Conservation (phyloP, 768 basidiomycete species). For the Leccinum arenicola region DNA sequence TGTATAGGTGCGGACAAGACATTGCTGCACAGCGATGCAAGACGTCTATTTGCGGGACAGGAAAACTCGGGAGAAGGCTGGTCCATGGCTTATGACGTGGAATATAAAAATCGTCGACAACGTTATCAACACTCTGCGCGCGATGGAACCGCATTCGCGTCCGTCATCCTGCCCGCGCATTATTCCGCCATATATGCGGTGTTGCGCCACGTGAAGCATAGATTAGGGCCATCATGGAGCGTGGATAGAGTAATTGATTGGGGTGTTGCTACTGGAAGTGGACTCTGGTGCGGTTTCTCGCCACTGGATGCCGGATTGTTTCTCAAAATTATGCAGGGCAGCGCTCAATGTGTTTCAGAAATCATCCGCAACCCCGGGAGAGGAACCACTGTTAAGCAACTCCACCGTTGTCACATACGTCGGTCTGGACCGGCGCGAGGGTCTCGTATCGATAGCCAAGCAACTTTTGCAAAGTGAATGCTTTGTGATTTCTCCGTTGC, state of each 20-base stretch:
- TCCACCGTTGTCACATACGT: conserved; percentile 61
- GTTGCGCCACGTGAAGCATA: conserved; percentile 58
- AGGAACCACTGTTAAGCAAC: conserved; percentile 38
- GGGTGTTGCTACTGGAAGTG: conserved; percentile 81
- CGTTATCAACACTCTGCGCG: conserved; percentile 56
- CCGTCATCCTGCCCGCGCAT: conserved; percentile 82
- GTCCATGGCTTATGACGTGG: conserved; percentile 52
- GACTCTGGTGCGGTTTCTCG: conserved; percentile 61
- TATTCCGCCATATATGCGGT: conserved; percentile 81
- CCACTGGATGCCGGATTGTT: conserved; percentile 4
- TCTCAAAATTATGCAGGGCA: conserved; percentile 48
- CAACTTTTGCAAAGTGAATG: conserved; percentile 55
- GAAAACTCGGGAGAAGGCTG: conserved; percentile 39
- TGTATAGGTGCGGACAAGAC: conserved; percentile 59
- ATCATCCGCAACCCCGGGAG: conserved; percentile 22
- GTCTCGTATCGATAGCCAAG: conserved; percentile 64
- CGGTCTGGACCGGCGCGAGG: conserved; percentile 76
- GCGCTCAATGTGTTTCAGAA: conserved; percentile 62
- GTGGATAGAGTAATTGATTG: conserved; percentile 72
- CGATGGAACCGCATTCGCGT: conserved; percentile 82
- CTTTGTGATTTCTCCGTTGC: not conserved
- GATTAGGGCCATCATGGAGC: conserved; percentile 62
- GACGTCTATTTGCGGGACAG: conserved; percentile 58
- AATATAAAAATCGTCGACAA: conserved; percentile 61
- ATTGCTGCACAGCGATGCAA: conserved; percentile 65